Percentiles rank a stretch among this genome's conserved stretches.
Evolutionary conservation across 2,329 filamentous ascomycete genomes (phyloP).

Genomic region (Hirsutella minnesotensis): DNA sequence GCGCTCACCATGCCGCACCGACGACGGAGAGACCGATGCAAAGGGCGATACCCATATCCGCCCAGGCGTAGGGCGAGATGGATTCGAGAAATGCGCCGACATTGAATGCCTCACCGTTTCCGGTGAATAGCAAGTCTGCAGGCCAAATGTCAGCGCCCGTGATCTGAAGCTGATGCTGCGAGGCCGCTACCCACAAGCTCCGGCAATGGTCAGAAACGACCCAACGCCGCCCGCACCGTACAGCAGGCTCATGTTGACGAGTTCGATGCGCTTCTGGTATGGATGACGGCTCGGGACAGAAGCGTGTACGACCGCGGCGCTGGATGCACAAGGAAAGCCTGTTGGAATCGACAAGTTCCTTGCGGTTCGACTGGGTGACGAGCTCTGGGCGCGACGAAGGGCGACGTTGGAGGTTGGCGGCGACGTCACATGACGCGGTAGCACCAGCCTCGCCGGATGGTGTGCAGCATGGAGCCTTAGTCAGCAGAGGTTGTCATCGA

Average conservation of each 20-base stretch:
- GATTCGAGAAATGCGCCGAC: constrained; percentile 91
- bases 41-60: constrained; percentile 75
- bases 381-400: neutral
- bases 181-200: constrained; percentile 53
- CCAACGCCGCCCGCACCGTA: constrained; percentile 61
- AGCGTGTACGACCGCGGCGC: neutral
- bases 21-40: constrained; percentile 96
- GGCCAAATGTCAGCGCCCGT: neutral
- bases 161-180: constrained; percentile 5
- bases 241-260: constrained; percentile 52
- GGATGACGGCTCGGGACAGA: neutral
- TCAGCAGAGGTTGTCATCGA: neutral
- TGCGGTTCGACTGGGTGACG: neutral
- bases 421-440: constrained; percentile 25
- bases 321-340: neutral
- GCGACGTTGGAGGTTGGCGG: constrained; percentile 2
- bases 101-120: constrained; percentile 92
- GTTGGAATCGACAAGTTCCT: neutral
- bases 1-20: constrained; percentile 83
- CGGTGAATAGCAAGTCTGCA: constrained; percentile 96
- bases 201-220: constrained; percentile 59
- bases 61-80: constrained; percentile 91
- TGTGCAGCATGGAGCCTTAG: neutral
- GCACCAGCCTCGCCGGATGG: neutral
- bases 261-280: neutral